These are phyloP conservation scores for Backusella westeae DNA, from an alignment of 192 early-diverging fungal genomes.

Conservation along the genomic window DNA sequence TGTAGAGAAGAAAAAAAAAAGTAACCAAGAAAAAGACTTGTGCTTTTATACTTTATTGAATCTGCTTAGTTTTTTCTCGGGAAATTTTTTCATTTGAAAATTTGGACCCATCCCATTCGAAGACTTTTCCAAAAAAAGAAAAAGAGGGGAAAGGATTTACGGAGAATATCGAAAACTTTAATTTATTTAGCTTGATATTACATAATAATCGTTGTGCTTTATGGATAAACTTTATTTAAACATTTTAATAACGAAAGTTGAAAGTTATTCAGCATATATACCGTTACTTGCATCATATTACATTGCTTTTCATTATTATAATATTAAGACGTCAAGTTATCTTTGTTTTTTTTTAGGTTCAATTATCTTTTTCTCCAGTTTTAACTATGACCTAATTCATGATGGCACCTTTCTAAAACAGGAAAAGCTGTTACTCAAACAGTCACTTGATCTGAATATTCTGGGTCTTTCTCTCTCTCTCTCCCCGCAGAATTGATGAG, in stretches of 20 bases:
- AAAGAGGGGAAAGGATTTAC: background rate
- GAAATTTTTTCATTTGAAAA: background rate
- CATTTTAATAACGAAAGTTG: background rate
- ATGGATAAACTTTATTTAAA: background rate
- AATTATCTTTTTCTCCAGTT: background rate
- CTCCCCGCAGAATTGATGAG: background rate
- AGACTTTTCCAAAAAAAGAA: conserved; percentile 4
- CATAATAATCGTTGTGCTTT: background rate
- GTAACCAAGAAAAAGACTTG: background rate
- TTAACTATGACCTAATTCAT: background rate
- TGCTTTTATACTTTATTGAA: background rate
- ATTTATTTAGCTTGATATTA: background rate
- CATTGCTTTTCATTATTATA: background rate
- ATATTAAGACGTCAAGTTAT: background rate
- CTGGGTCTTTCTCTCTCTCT: background rate
- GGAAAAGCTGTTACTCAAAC: background rate
- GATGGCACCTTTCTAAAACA: background rate
- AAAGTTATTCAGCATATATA: background rate
- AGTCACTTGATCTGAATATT: background rate
- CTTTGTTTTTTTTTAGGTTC: background rate
- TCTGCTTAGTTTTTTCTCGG: background rate
- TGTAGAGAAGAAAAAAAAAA: background rate
- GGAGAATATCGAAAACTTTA: conserved; percentile 4
- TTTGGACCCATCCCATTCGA: background rate
- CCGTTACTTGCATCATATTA: background rate